These are phyloP conservation scores for Rhizopus stolonifer DNA, from an alignment of 371 early-diverging fungal species.

Conservation along the genomic window DNA sequence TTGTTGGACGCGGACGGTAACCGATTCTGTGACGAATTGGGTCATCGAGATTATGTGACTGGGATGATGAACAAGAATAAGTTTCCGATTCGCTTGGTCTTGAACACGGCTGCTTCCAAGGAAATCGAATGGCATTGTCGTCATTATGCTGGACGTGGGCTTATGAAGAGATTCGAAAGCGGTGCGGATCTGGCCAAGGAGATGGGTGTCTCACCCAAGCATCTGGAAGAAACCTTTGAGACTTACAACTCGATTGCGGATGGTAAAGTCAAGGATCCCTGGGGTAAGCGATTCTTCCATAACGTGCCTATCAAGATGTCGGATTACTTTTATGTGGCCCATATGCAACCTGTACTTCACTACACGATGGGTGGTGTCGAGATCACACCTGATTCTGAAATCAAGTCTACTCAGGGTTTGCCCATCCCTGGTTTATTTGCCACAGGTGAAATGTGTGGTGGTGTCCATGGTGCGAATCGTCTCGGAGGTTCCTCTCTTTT, in stretches of 20 bases:
- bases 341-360: slow-evolving; percentile 91
- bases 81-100: slow-evolving; percentile 84
- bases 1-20: slow-evolving; percentile 80
- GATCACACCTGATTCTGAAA: slow-evolving; percentile 78
- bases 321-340: slow-evolving; percentile 80
- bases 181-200: slow-evolving; percentile 81
- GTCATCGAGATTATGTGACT: slow-evolving; percentile 86
- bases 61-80: slow-evolving; percentile 81
- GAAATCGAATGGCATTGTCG: slow-evolving; percentile 95
- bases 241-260: slow-evolving; percentile 81
- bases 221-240: slow-evolving; percentile 75
- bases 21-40: slow-evolving; percentile 94
- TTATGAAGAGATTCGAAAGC: slow-evolving; percentile 78
- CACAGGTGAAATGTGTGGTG: slow-evolving; percentile 86
- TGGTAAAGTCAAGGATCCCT: slow-evolving; percentile 74
- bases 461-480: slow-evolving; percentile 58
- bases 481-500: slow-evolving; percentile 60
- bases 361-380: slow-evolving; percentile 98
- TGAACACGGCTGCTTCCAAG: slow-evolving; percentile 83
- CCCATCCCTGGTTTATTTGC: slow-evolving; percentile 88
- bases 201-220: slow-evolving; percentile 68
- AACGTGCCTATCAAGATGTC: slow-evolving; percentile 74
- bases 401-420: slow-evolving; percentile 57
- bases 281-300: slow-evolving; percentile 92
- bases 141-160: slow-evolving; percentile 89